Percentiles rank a stretch among this genome's conserved stretches.
Conservation (phyloP, 2,329 filamentous ascomycete genomes). For the Microcera coccophila region DNA sequence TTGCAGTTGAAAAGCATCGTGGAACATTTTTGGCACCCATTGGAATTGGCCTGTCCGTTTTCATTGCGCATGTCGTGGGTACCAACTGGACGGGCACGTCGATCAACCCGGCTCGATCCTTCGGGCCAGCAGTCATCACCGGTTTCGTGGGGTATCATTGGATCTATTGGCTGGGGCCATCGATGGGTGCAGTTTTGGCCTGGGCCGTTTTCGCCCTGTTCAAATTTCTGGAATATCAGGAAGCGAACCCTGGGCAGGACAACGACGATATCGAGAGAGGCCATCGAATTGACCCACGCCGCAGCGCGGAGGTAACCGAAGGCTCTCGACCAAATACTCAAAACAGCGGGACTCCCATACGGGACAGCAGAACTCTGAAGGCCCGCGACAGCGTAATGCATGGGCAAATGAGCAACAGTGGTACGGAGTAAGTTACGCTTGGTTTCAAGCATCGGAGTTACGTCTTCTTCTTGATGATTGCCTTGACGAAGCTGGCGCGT, state of each 20-base stretch:
- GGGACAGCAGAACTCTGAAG: too few relatives aligned
- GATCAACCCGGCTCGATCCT: conserved; percentile 49
- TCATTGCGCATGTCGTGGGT: conserved; percentile 51
- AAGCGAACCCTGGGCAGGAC: conserved; percentile 49
- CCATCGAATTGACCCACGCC: conserved; percentile 4
- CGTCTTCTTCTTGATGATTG: too few relatives aligned
- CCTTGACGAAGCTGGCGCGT: too few relatives aligned
- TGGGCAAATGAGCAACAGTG: background rate
- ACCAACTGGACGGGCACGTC: conserved; percentile 47
- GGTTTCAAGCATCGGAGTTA: too few relatives aligned
- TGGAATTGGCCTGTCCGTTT: conserved; percentile 67
- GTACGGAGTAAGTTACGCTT: too few relatives aligned
- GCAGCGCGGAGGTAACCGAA: too few relatives aligned
- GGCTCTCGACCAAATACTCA: too few relatives aligned
- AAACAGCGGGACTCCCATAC: too few relatives aligned
- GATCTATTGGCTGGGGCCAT: conserved; percentile 55
- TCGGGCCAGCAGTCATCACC: conserved; percentile 45
- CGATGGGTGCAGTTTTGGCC: conserved; percentile 47
- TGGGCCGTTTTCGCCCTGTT: conserved; percentile 48
- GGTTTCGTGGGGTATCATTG: conserved; percentile 46
- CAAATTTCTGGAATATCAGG: conserved; percentile 50
- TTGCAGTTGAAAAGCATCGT: conserved; percentile 70
- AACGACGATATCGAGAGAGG: conserved; percentile 29
- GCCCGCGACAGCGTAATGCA: background rate
- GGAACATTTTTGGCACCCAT: conserved; percentile 68